These are phyloP conservation scores for Xylaria hypoxylon DNA, from an alignment of 2,329 filamentous ascomycete genomes.

Conservation along the genomic window DNA sequence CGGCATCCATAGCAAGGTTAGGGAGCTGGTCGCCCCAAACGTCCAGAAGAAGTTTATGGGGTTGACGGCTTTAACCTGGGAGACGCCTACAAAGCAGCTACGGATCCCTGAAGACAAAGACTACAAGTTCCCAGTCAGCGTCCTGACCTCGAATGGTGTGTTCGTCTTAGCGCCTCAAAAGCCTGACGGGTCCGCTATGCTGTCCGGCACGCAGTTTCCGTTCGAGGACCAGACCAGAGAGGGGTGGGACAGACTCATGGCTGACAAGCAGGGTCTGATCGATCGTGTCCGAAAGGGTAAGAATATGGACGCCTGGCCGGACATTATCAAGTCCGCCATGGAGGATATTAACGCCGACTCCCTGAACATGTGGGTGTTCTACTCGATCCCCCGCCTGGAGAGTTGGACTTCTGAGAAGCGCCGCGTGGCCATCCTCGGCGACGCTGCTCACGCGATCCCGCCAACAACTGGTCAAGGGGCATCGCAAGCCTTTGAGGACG, in stretches of 20 bases:
- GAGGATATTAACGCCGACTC: slow-evolving; percentile 36
- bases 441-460: slow-evolving; percentile 43
- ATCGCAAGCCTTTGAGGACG: slow-evolving; percentile 45
- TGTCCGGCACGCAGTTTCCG: slow-evolving; percentile 38
- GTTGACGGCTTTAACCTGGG: slow-evolving; percentile 54
- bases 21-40: slow-evolving; percentile 62
- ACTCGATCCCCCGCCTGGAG: slow-evolving; percentile 32
- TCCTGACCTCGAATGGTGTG: slow-evolving; percentile 34
- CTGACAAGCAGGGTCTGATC: slow-evolving; percentile 37
- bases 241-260: slow-evolving; percentile 35
- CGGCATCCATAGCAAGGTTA: slow-evolving; percentile 68
- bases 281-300: too few species aligned
- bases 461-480: slow-evolving; percentile 41
- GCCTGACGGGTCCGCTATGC: slow-evolving; percentile 39
- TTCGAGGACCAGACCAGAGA: slow-evolving; percentile 34
- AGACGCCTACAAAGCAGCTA: slow-evolving; percentile 36
- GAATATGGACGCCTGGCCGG: slow-evolving; percentile 36
- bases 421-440: slow-evolving; percentile 39
- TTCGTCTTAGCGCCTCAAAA: slow-evolving; percentile 41
- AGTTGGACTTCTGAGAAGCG: slow-evolving; percentile 37
- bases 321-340: slow-evolving; percentile 36
- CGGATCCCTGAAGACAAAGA: slow-evolving; percentile 37
- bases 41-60: slow-evolving; percentile 63
- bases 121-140: slow-evolving; percentile 39
- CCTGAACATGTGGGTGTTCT: slow-evolving; percentile 42